phyloP scores from a whole-genome alignment of 108 stramenopile genomes.

The Bacterosira constricta region DNA sequence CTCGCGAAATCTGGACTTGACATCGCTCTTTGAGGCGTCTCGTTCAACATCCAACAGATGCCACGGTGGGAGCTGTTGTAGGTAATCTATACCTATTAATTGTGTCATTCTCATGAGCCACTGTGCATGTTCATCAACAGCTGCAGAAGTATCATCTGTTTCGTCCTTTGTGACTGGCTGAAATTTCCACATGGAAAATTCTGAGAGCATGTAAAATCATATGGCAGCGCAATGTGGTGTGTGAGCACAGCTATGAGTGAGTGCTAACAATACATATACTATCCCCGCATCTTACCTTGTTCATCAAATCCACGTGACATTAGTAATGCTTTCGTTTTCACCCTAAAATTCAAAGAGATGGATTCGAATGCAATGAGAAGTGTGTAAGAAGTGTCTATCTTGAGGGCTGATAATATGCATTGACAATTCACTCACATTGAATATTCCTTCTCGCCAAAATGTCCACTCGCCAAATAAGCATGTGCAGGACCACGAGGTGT shows the following conservation, averaged over 20 bases:
- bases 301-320: not conserved
- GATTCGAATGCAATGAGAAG: not conserved
- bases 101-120: constrained; percentile 49
- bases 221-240: no score
- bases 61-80: constrained; percentile 46
- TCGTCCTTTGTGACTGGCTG: constrained; percentile 4
- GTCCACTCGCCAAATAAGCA: constrained; percentile 29
- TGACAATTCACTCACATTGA: constrained; percentile 12
- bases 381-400: not conserved
- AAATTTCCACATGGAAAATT: constrained; percentile 23
- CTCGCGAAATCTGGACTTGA: constrained; percentile 49
- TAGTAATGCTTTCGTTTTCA: not conserved
- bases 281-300: no score
- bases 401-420: not conserved
- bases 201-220: no score
- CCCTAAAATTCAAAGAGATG: not conserved
- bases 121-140: constrained; percentile 38
- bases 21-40: constrained; percentile 37
- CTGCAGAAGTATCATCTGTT: constrained; percentile 1
- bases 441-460: constrained; percentile 48
- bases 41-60: constrained; percentile 52
- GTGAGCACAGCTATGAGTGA: no score
- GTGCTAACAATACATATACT: no score
- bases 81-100: constrained; percentile 47
- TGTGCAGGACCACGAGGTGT: not conserved